Evolutionary conservation across 2,329 filamentous ascomycete genomes (phyloP), one percentile per base, ranked within the genome.

Genomic region (Xylariomycetidae sp.): DNA sequence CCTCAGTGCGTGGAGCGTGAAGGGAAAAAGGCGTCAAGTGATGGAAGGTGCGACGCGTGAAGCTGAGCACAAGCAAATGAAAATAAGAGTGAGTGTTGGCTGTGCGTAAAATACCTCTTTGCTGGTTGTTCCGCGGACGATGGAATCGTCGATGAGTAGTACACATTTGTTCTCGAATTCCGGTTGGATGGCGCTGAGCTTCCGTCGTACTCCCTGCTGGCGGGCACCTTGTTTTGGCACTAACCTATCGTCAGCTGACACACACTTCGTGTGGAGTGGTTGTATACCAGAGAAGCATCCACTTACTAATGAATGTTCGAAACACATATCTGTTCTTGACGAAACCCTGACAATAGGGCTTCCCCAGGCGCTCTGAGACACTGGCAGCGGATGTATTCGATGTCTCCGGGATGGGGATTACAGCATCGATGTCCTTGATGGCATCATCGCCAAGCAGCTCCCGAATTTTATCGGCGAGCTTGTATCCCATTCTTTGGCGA

Each of bases 181-280:
- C 23, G 82, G 80, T 16, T 81, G 77, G 62, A 96, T 94, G 14
- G 89, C 79, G 40, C 85, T 90, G 25, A 97, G 72, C 65, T 97
- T 97, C 30, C 89, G 78, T 4, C 90, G 82, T 8, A 97, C 88
- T 46, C 87, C 84, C 63, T 90, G 90, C 52, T 92, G 79, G 4
- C 89, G 74, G 13, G 80, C 75, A 47, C 78, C 78, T 59, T 96
- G 89, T 17, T 83, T 84, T 2, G 89, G 69, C 38, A 57, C 85
- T 54, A 86, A n/a, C n/a, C n/a, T n/a, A n/a, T n/a, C n/a, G n/a
- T n/a, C n/a, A n/a, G n/a, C n/a, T n/a, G n/a, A n/a, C n/a, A n/a
- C n/a, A n/a, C n/a, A n/a, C n/a, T n/a, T n/a, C n/a, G n/a, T n/a
- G n/a, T n/a, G n/a, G n/a, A n/a, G n/a, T n/a, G n/a, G n/a, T n/a